These are phyloP conservation scores for Pecoramyces ruminantium DNA, from an alignment of 192 early-diverging fungal genomes.

Conservation along the genomic window DNA sequence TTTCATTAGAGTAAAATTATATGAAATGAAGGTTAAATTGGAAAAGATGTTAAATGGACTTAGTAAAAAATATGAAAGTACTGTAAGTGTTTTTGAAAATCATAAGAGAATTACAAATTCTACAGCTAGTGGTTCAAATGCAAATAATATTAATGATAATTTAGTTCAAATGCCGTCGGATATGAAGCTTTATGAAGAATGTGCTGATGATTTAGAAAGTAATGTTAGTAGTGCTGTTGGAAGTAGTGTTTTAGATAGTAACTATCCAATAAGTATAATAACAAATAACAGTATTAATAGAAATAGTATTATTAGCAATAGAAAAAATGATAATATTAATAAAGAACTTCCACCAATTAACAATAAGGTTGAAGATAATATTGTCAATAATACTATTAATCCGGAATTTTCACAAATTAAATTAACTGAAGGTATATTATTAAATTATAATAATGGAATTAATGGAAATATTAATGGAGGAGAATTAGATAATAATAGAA, in stretches of 20 bases:
- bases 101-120: neutral
- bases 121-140: neutral
- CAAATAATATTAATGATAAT: too few relatives aligned
- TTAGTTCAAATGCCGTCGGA: neutral
- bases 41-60: neutral
- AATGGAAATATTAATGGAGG: too few relatives aligned
- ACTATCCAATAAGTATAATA: too few relatives aligned
- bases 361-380: too few relatives aligned
- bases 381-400: too few relatives aligned
- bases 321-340: too few relatives aligned
- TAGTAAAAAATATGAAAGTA: neutral
- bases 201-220: neutral
- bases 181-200: neutral
- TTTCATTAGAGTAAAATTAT: neutral
- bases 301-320: too few relatives aligned
- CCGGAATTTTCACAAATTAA: too few relatives aligned
- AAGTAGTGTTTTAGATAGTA: neutral
- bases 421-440: too few relatives aligned
- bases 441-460: too few relatives aligned
- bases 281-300: neutral
- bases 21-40: neutral
- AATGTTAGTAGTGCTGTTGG: neutral
- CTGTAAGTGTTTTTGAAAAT: neutral
- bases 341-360: too few relatives aligned
- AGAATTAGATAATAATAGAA: too few relatives aligned